A percentile compares a stretch with the other conserved stretches of the same genome.
Conservation (phyloP, 2,329 filamentous ascomycete genomes). For the Monilinia vaccinii-corymbosi region DNA sequence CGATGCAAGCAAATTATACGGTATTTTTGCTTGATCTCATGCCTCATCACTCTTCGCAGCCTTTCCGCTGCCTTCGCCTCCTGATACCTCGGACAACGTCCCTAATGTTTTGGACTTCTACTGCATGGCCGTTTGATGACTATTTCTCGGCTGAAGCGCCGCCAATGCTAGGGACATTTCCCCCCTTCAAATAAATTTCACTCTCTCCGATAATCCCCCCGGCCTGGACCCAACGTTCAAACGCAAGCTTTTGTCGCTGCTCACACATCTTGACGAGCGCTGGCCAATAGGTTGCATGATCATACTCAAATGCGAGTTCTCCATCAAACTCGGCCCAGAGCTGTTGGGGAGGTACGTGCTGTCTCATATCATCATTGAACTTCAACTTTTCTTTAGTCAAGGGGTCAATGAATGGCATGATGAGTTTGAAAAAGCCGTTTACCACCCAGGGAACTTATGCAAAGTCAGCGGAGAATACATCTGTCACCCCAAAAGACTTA, state of each 20-base stretch:
- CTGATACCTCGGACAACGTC: not conserved
- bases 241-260: slow-evolving; percentile 52
- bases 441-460: slow-evolving; percentile 77
- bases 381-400: slow-evolving; percentile 90
- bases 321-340: slow-evolving; percentile 70
- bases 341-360: slow-evolving; percentile 74
- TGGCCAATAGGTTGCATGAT: slow-evolving; percentile 84
- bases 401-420: slow-evolving; percentile 94
- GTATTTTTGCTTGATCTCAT: not conserved
- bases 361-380: slow-evolving; percentile 85
- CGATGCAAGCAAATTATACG: not conserved
- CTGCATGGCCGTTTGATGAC: not conserved
- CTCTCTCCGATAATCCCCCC: slow-evolving; percentile 79
- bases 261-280: slow-evolving; percentile 64
- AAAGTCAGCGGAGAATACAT: slow-evolving; percentile 14
- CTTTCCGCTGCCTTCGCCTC: not conserved
- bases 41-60: not conserved
- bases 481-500: slow-evolving; percentile 35
- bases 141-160: not conserved
- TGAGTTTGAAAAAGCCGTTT: slow-evolving; percentile 89
- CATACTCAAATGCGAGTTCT: slow-evolving; percentile 81
- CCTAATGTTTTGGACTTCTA: not conserved
- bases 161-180: slow-evolving; percentile 21
- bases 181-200: slow-evolving; percentile 79
- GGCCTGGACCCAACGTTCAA: slow-evolving; percentile 65